Evolutionary conservation across 306 rosid genomes (phyloP).

Genomic region (Ormosia semicastrata): DNA sequence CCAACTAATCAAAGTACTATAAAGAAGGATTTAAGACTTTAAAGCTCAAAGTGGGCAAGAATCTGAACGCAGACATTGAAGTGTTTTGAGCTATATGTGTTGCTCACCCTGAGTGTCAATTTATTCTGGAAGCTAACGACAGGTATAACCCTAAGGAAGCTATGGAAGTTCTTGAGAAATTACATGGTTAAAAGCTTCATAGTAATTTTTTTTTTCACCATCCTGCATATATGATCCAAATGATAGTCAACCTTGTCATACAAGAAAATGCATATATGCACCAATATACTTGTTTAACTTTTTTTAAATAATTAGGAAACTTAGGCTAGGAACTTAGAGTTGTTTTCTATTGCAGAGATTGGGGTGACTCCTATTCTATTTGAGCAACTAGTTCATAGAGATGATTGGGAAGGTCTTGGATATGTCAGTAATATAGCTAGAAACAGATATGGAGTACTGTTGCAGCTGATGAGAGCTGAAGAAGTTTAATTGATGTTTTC

Average conservation of each 20-base stretch:
- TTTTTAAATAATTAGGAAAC: not conserved
- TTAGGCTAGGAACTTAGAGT: conserved; percentile 13
- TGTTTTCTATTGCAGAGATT: conserved; percentile 56
- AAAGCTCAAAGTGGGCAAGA: conserved; percentile 90
- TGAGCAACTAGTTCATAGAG: conserved; percentile 94
- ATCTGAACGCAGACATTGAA: conserved; percentile 72
- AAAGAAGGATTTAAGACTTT: conserved; percentile 76
- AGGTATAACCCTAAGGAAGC: conserved; percentile 83
- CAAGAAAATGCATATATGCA: conserved; percentile 12
- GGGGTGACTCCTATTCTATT: conserved; percentile 79
- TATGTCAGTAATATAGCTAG: conserved; percentile 58
- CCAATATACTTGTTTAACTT: not conserved
- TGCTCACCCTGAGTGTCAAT: conserved; percentile 70
- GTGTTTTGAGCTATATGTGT: conserved; percentile 80
- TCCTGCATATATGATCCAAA: conserved; percentile 19
- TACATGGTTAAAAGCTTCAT: conserved; percentile 57
- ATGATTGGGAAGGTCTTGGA: conserved; percentile 98
- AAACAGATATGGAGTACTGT: conserved; percentile 73
- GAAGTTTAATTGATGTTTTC: conserved; percentile 63
- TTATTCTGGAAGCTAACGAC: conserved; percentile 94
- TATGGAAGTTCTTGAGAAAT: conserved; percentile 77
- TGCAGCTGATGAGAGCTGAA: conserved; percentile 97
- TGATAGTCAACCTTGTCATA: not conserved
- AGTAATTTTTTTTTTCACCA: not conserved
- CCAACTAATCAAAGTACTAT: conserved; percentile 68